phyloP scores from a whole-genome alignment of 2,329 filamentous ascomycete species.

The Albifimbria verrucaria region DNA sequence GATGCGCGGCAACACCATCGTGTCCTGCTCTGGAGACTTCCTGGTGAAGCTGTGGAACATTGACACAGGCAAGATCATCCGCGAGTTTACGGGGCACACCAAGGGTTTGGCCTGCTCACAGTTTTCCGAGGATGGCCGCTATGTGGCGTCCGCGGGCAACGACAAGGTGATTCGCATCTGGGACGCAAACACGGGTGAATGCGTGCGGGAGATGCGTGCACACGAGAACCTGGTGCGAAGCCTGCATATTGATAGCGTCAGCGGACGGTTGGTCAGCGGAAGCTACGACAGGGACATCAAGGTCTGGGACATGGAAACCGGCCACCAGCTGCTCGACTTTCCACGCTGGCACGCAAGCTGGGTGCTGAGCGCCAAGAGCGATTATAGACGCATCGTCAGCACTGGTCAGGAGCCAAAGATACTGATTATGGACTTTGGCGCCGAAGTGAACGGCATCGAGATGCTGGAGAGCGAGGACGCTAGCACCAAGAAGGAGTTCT shows the following conservation, averaged over 20 bases:
- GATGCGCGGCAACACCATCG: conserved; percentile 86
- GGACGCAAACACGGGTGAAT: conserved; percentile 85
- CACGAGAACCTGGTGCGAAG: conserved; percentile 86
- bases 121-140: conserved; percentile 91
- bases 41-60: conserved; percentile 95
- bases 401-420: conserved; percentile 93
- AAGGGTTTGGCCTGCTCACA: conserved; percentile 94
- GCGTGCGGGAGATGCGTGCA: conserved; percentile 75
- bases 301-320: conserved; percentile 84
- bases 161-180: conserved; percentile 95
- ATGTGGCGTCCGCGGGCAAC: conserved; percentile 90
- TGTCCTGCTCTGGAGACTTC: conserved; percentile 92
- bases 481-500: conserved; percentile 2
- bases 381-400: conserved; percentile 91
- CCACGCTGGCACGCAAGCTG: conserved; percentile 95
- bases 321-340: conserved; percentile 75
- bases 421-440: conserved; percentile 88
- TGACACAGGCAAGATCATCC: conserved; percentile 80
- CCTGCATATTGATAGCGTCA: conserved; percentile 84
- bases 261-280: conserved; percentile 82
- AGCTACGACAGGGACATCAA: conserved; percentile 96
- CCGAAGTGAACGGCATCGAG: conserved; percentile 54
- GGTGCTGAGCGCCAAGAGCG: conserved; percentile 94
- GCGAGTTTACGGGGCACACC: conserved; percentile 86
- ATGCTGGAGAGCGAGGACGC: conserved; percentile 47